Evolutionary conservation across 1,284 basidiomycete genomes (phyloP).

Genomic region (Psilocybe mexicana): DNA sequence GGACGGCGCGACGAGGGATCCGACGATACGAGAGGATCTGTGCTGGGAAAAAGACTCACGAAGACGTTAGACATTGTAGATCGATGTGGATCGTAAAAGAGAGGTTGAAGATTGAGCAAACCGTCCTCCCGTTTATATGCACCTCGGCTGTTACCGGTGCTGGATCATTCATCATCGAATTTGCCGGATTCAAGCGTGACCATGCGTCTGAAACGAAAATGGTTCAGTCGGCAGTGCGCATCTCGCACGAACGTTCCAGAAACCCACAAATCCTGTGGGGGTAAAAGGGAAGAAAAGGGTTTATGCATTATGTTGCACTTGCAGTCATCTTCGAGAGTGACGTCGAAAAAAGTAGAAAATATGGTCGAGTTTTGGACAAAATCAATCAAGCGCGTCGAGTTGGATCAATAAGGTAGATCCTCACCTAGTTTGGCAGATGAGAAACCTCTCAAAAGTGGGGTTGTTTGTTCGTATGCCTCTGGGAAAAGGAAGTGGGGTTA

Average conservation of each 20-base stretch:
- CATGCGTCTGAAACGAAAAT: conserved; percentile 7
- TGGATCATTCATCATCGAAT: conserved; percentile 12
- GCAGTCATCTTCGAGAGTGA: neutral
- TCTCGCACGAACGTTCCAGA: conserved; percentile 9
- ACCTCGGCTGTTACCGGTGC: conserved; percentile 2
- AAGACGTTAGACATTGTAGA: conserved; percentile 24
- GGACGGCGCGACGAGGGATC: conserved; percentile 1
- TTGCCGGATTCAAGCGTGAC: conserved; percentile 6
- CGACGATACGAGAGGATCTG: neutral
- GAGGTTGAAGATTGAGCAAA: conserved; percentile 4
- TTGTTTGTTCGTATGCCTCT: neutral
- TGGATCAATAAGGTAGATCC: neutral
- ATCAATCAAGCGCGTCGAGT: neutral
- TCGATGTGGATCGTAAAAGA: conserved; percentile 15
- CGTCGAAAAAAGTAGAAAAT: neutral
- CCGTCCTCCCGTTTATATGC: neutral
- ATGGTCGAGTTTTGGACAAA: neutral
- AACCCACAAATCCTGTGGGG: neutral
- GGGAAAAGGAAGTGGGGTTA: neutral
- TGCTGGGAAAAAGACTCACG: conserved; percentile 16
- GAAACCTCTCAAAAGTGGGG: neutral
- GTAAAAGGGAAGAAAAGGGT: neutral
- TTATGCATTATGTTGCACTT: neutral
- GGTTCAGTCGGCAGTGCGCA: neutral
- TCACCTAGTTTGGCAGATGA: neutral